Conservation (phyloP, 2,329 filamentous ascomycete species). For the Colletotrichum gigasporum region DNA sequence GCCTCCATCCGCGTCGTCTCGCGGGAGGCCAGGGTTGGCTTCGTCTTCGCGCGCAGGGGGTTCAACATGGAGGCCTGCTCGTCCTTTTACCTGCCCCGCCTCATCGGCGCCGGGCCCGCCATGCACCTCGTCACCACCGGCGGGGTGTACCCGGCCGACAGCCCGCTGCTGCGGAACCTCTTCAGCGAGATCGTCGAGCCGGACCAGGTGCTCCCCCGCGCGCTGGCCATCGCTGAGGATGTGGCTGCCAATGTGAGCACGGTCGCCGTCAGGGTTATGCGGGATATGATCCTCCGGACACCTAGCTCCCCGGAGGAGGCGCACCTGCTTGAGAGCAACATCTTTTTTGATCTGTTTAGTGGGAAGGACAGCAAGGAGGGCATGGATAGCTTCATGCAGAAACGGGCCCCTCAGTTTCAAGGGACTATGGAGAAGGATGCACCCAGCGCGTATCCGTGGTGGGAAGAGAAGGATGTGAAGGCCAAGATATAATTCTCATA, state of each 20-base stretch:
- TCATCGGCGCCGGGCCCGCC: slow-evolving; percentile 72
- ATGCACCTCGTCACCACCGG: slow-evolving; percentile 75
- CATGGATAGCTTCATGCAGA: slow-evolving; percentile 74
- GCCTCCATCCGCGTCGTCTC: slow-evolving; percentile 64
- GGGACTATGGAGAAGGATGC: slow-evolving; percentile 69
- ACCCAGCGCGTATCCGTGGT: slow-evolving; percentile 74
- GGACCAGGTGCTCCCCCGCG: slow-evolving; percentile 69
- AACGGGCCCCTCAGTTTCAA: slow-evolving; percentile 69
- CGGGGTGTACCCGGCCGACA: slow-evolving; percentile 61
- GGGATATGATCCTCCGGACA: slow-evolving; percentile 74
- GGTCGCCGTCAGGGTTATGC: slow-evolving; percentile 73
- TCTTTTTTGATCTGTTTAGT: slow-evolving; percentile 70
- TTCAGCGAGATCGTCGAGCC: slow-evolving; percentile 73
- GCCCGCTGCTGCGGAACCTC: slow-evolving; percentile 64
- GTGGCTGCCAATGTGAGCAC: slow-evolving; percentile 72
- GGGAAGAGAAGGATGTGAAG: slow-evolving; percentile 57
- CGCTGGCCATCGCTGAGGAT: slow-evolving; percentile 73
- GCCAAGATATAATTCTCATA: slow-evolving; percentile 32
- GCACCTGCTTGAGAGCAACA: slow-evolving; percentile 73
- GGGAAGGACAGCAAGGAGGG: slow-evolving; percentile 72
- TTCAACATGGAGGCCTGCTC: slow-evolving; percentile 78
- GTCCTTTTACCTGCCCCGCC: slow-evolving; percentile 76
- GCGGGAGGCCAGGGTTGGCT: slow-evolving; percentile 72
- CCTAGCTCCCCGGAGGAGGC: slow-evolving; percentile 71
- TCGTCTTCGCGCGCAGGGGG: slow-evolving; percentile 77